Evolutionary conservation across 306 rosid species (phyloP), one percentile per base, ranked within the genome.

Genomic region (Fagus sylvatica): DNA sequence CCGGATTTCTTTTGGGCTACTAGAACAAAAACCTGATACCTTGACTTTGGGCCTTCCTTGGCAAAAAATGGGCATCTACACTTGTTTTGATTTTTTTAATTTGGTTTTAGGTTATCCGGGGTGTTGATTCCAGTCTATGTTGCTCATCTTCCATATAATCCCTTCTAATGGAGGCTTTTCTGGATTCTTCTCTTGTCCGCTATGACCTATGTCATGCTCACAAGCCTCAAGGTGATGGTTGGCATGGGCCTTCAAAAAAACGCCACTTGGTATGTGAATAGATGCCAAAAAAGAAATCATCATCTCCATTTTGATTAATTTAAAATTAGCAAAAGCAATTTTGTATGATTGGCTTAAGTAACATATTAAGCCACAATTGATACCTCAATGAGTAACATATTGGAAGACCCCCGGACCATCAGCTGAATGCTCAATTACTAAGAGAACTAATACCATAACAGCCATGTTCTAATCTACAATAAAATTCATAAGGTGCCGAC

Each of bases 61-160:
- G 28, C 28, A 22, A 22, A 22, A 22, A 22, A 22, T 22, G 28
- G 28, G 28, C 28, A 22, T 22, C 28, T 22, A 22, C 28, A 22
- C 0, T 22, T 22, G 28, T 22, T 22, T 1, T 54, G 39, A 39
- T 78, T 55, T 13, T 65, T 66, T 71, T 69, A 7, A 11, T 30
- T 57, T 74, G 19, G 73, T 69, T 60, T 76, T 78, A 95, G 99
- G 99, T 95, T 41, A 92, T 95, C 78, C 91, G 99, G 28, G 51
- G 99, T 95, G 79, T 83, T 95, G 74, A 88, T 98, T 79, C 99
- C 99, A 0, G 98, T 95, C 43, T 95, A 87, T 78, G 85, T 93
- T 67, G 97, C 96, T 71, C 86, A 80, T 79, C 89, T 95, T 80
- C 98, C 97, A 12, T 79, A 43, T 84, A 71, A 86, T 78, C 93